Conservation (phyloP, 441 rosid genomes). For the Corymbia citriodora region DNA sequence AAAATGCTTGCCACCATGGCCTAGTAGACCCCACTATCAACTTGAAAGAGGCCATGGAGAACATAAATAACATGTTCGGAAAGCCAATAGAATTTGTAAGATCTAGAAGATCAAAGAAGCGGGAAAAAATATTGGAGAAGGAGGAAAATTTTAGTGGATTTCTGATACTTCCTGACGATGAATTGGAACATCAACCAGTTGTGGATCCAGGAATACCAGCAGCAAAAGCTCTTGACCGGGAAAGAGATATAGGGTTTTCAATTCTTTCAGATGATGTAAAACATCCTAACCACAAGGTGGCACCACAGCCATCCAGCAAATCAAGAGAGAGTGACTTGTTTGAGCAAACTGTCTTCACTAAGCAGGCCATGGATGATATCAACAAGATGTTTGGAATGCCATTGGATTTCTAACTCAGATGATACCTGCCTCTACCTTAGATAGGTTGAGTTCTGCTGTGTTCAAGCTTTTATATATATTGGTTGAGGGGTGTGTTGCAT, state of each 20-base stretch:
- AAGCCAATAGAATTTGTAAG: conserved; percentile 88
- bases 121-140: conserved; percentile 30
- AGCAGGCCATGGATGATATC: conserved; percentile 84
- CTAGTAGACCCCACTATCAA: conserved; percentile 94
- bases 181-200: neutral
- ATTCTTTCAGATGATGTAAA: conserved; percentile 69
- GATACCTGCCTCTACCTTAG: neutral
- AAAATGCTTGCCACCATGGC: conserved; percentile 97
- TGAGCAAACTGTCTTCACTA: conserved; percentile 78
- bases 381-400: conserved; percentile 83
- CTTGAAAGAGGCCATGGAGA: conserved; percentile 96
- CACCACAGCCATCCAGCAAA: conserved; percentile 21
- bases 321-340: conserved; percentile 41
- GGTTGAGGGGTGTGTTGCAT: neutral
- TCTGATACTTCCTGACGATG: conserved; percentile 8
- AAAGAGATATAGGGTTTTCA: conserved; percentile 46
- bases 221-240: neutral
- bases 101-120: conserved; percentile 59
- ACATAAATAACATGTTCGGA: conserved; percentile 95
- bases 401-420: conserved; percentile 38
- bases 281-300: conserved; percentile 17
- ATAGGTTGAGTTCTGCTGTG: neutral
- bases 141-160: neutral
- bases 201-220: neutral
- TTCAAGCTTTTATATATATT: neutral